These are phyloP conservation scores for Pythium rishiriense DNA, from an alignment of 352 stramenopile genomes.

Conservation along the genomic window DNA sequence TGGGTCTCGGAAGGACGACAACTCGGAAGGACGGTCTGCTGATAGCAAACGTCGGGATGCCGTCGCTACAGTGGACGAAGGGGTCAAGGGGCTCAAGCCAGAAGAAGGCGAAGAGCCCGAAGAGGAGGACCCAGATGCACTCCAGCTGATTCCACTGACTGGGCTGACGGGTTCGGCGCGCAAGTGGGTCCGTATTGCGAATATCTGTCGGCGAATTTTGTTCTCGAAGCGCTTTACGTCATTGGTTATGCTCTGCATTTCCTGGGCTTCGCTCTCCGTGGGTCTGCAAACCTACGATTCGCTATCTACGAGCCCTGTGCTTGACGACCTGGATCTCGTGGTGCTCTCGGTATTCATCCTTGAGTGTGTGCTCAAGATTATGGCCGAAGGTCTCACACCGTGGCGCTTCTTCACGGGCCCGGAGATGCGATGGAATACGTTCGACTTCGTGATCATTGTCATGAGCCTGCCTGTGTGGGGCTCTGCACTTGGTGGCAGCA, in stretches of 20 bases:
- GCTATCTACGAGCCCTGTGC: slow-evolving; percentile 37
- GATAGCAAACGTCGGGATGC: background rate
- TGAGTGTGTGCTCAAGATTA: slow-evolving; percentile 76
- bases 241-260: slow-evolving; percentile 73
- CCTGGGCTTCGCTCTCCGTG: slow-evolving; percentile 78
- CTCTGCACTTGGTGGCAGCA: slow-evolving; percentile 51
- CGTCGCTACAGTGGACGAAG: background rate
- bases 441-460: slow-evolving; percentile 84
- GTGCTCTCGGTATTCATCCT: slow-evolving; percentile 79
- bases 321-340: slow-evolving; percentile 65
- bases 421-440: slow-evolving; percentile 83
- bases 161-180: slow-evolving; percentile 34
- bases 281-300: slow-evolving; percentile 76
- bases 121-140: slow-evolving; percentile 25
- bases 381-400: slow-evolving; percentile 67
- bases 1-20: background rate
- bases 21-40: background rate
- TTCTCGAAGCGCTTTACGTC: slow-evolving; percentile 65
- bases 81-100: background rate
- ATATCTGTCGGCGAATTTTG: slow-evolving; percentile 45
- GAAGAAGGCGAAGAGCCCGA: slow-evolving; percentile 22
- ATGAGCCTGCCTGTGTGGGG: slow-evolving; percentile 76
- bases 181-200: slow-evolving; percentile 40
- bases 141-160: slow-evolving; percentile 37
- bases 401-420: slow-evolving; percentile 76